Base-by-base conservation (phyloP, 2,329 filamentous ascomycete genomes). In the Botrytis medusae region DNA sequence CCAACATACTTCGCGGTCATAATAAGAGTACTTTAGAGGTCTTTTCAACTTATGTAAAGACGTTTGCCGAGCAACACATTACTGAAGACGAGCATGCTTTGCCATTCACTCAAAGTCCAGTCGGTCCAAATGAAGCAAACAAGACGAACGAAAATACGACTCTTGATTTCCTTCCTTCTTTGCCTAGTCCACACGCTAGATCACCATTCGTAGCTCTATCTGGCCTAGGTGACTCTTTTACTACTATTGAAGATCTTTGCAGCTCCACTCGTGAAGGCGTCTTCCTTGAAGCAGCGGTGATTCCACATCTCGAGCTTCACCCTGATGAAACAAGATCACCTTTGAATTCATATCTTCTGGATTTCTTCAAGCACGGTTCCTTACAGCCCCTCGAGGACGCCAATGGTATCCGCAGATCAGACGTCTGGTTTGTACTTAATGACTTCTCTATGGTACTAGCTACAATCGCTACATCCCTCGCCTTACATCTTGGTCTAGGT, bases 291-390 rank as follows among this genome's bases (percentile, higher is more conserved):
- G 87, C 93, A 78, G 87, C 90, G 0, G 90, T 91, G 1, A 88
- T 95, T 37, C 93, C 93, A 0, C 88, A 92, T 79, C 85, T 94
- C 7, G 85, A 86, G 8, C 82, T 93, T 18, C 87, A 87, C 76
- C 87, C 88, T 0, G 83, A 89, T 40, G 87, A 91, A 71, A 84
- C 78, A 0, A 14, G 79, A 81, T 76, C 77, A 20, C 87, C 87
- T 0, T 84, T 90, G 74, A 93, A 93, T 76, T 89, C 90, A 0
- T 92, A 92, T 78, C 82, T 95, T 0, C 89, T 91, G 74, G 91
- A 95, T 80, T 95, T 94, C 82, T 94, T 89, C 85, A 92, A 89
- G 81, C 90, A 95, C 77, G 92, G 92, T 5, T 88, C 91, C 78
- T 80, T 90, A 34, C 79, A 84, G 1, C 86, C 89, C 0, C 82